Evolutionary conservation across 1,139 yeast genomes (phyloP).

Genomic region (Candida glucosophila): DNA sequence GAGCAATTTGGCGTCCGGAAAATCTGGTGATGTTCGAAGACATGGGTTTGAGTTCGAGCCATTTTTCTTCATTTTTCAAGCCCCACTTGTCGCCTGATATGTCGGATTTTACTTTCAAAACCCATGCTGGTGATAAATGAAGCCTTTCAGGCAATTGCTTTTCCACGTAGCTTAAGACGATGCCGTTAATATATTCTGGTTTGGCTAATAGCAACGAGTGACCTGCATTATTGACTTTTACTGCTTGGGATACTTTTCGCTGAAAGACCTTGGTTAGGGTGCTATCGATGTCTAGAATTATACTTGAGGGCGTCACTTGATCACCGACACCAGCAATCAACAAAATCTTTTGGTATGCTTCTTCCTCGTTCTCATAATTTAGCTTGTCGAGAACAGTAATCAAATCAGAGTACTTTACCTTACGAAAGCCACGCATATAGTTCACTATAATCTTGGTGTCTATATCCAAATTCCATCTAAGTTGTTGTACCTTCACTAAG

Average conservation of each 20-base stretch:
- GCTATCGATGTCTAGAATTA: constrained; percentile 17
- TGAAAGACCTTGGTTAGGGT: constrained; percentile 18
- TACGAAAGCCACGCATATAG: constrained; percentile 42
- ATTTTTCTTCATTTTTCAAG: constrained; percentile 62
- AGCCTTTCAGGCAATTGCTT: constrained; percentile 37
- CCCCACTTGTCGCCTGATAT: constrained; percentile 73
- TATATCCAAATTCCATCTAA: constrained; percentile 66
- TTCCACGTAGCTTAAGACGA: constrained; percentile 51
- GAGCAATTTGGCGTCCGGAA: constrained; percentile 29
- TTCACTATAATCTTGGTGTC: constrained; percentile 45
- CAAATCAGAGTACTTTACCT: constrained; percentile 38
- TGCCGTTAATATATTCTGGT: constrained; percentile 60
- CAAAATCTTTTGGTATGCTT: constrained; percentile 34
- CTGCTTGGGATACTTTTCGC: constrained; percentile 22
- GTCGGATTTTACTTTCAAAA: constrained; percentile 50
- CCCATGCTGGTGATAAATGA: constrained; percentile 57
- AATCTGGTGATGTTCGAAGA: constrained; percentile 34
- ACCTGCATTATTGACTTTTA: constrained; percentile 48
- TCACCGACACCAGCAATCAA: constrained; percentile 55
- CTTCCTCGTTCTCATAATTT: constrained; percentile 26
- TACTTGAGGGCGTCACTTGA: constrained; percentile 40
- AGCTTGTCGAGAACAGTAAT: constrained; percentile 26
- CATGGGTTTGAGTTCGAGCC: constrained; percentile 51
- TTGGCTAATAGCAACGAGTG: constrained; percentile 58
- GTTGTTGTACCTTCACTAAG: constrained; percentile 51